Percentiles rank a stretch among this genome's conserved stretches.
phyloP scores from a whole-genome alignment of 106 monocot species.

The Agapanthus africanus region DNA sequence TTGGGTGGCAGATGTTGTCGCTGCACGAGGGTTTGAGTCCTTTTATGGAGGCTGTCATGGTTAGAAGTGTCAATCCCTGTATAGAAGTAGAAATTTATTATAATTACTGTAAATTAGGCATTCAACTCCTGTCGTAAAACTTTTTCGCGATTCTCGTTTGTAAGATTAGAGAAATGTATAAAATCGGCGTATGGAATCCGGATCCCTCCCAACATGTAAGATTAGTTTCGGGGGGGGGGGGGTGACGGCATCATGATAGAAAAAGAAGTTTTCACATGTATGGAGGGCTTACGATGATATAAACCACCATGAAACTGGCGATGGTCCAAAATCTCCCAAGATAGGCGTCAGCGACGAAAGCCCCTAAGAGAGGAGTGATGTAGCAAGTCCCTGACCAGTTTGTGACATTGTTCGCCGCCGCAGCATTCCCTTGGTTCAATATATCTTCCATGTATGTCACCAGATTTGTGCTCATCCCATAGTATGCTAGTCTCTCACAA shows the following conservation, averaged over 20 bases:
- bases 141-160: no score
- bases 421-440: slow-evolving; percentile 34
- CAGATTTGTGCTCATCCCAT: slow-evolving; percentile 51
- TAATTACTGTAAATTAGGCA: background rate
- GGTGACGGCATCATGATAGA: background rate
- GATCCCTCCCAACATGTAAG: no score
- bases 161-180: no score
- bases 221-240: no score
- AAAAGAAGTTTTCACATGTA: no score
- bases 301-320: slow-evolving; percentile 41
- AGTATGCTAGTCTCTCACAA: slow-evolving; percentile 54
- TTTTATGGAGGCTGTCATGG: slow-evolving; percentile 29
- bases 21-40: slow-evolving; percentile 28
- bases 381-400: slow-evolving; percentile 63
- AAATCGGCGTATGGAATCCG: no score
- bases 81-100: background rate
- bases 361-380: slow-evolving; percentile 47
- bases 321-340: slow-evolving; percentile 48
- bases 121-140: no score
- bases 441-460: slow-evolving; percentile 35
- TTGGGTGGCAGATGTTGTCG: slow-evolving; percentile 26
- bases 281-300: slow-evolving; percentile 17
- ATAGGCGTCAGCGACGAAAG: slow-evolving; percentile 53
- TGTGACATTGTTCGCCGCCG: slow-evolving; percentile 43
- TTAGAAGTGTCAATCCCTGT: slow-evolving; percentile 30